Percentiles rank a stretch among this genome's conserved stretches.
These are phyloP conservation scores for Termitomyces sp. DNA, from an alignment of 768 basidiomycete genomes.

Conservation along the genomic window DNA sequence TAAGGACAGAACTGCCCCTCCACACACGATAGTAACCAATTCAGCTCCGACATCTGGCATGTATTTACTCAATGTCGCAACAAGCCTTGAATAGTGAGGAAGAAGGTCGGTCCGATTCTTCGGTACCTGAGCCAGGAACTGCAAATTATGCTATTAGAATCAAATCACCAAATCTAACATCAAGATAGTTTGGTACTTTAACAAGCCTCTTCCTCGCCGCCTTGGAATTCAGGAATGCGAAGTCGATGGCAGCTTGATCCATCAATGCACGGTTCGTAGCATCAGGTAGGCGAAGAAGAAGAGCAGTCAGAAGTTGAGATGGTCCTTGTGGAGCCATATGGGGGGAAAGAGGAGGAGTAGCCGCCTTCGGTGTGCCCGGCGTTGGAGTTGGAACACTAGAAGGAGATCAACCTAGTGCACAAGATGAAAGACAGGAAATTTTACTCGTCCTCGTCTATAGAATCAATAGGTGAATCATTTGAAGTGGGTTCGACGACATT, in stretches of 20 bases:
- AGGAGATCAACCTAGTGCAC: constrained; percentile 15
- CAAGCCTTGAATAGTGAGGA: constrained; percentile 87
- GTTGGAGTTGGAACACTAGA: constrained; percentile 53
- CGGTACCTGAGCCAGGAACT: constrained; percentile 81
- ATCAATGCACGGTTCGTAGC: constrained; percentile 87
- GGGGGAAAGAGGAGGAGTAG: constrained; percentile 57
- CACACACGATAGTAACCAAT: constrained; percentile 70
- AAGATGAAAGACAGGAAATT: constrained; percentile 9
- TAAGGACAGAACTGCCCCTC: background rate
- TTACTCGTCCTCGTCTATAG: constrained; percentile 37
- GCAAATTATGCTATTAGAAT: background rate
- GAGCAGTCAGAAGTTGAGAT: constrained; percentile 84
- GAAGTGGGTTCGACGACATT: constrained; percentile 7
- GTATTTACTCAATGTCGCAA: constrained; percentile 84
- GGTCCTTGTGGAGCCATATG: constrained; percentile 84
- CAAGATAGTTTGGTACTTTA: constrained; percentile 44
- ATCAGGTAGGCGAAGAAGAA: constrained; percentile 88
- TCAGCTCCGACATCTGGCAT: constrained; percentile 93
- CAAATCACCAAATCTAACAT: background rate
- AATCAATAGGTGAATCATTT: constrained; percentile 13
- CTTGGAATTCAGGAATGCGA: constrained; percentile 95
- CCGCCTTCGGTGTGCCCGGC: constrained; percentile 59
- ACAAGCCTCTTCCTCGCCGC: constrained; percentile 88
- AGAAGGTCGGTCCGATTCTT: constrained; percentile 87
- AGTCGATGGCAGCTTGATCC: constrained; percentile 93